These are phyloP conservation scores for Artomyces pyxidatus DNA, from an alignment of 768 basidiomycete species.

Conservation along the genomic window DNA sequence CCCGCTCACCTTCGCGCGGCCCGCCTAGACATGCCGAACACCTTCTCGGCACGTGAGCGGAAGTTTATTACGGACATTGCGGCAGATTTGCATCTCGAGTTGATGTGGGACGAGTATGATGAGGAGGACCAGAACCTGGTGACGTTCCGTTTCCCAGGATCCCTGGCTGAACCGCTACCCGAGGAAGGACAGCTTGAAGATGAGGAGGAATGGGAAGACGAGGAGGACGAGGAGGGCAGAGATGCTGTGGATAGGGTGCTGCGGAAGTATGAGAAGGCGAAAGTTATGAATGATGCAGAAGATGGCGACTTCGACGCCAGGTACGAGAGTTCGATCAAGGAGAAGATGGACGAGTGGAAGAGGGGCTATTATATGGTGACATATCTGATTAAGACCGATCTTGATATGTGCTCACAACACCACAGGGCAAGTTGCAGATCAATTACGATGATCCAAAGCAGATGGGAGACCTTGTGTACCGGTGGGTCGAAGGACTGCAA, in stretches of 20 bases:
- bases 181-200: slow-evolving; percentile 45
- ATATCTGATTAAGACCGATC: background rate
- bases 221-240: slow-evolving; percentile 65
- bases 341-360: slow-evolving; percentile 28
- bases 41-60: slow-evolving; percentile 72
- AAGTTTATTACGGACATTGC: slow-evolving; percentile 72
- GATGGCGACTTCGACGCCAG: slow-evolving; percentile 72
- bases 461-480: slow-evolving; percentile 63
- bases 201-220: slow-evolving; percentile 40
- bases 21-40: slow-evolving; percentile 63
- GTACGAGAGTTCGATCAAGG: slow-evolving; percentile 39
- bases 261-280: slow-evolving; percentile 82
- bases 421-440: slow-evolving; percentile 80
- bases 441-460: slow-evolving; percentile 61
- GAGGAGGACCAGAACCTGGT: slow-evolving; percentile 74
- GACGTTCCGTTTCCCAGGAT: slow-evolving; percentile 52
- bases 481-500: slow-evolving; percentile 90
- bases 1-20: slow-evolving; percentile 28
- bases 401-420: slow-evolving; percentile 10
- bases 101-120: slow-evolving; percentile 94
- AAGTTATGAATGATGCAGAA: slow-evolving; percentile 62
- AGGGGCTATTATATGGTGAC: slow-evolving; percentile 65
- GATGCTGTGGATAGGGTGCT: slow-evolving; percentile 77
- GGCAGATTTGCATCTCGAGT: slow-evolving; percentile 63
- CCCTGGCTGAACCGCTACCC: slow-evolving; percentile 27